Base-by-base conservation (phyloP, 805 yeast species). In the Tetrapisispora pingtungensis region DNA sequence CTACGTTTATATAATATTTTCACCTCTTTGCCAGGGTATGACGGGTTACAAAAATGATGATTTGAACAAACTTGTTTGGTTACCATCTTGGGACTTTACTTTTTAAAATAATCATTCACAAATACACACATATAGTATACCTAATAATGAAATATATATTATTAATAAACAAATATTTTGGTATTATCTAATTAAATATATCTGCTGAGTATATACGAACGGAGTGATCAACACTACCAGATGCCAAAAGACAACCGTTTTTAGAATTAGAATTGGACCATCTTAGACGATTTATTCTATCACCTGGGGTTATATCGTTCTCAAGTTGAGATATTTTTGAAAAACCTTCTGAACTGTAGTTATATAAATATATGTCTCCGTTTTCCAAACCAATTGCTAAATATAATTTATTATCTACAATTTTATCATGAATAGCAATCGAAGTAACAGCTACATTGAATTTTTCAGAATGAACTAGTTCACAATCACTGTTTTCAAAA, bases 11-110 rank as follows among this genome's bases (percentile, higher is more conserved):
- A 63, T 72, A 58, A 67, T 71, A 57, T 79, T 78, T 57, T 69
- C 79, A 42, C 87, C 85, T 47, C 67, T 90, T 40, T 74, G 86
- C 15, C 81, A 83, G 53, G 97, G 97, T 43, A 84, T 90, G 95
- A 61, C 58, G 10, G 84, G 83, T 19, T 68, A 71, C 38, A 68
- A 67, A 33, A 28, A 28, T 24, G 49, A 57, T 1, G 67, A 75
- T 41, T 83, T 64, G 61, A 55, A 57, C 40, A 67, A 78, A 57
- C 65, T 84, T 56, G 69, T 73, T 53, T 66, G 82, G 68, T 59
- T 81, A 43, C 59, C 64, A 13, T 59, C 77, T 7, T 81, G 89
- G 89, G 73, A 73, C 45, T 65, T 73, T 34, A 53, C 46, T 6
- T 56, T 64, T 48, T 51, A 49, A 32, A 6, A 6, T 12, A 17